Base-by-base conservation (phyloP, 2,329 filamentous ascomycete genomes). In the Kalaharituber pfeilii region DNA sequence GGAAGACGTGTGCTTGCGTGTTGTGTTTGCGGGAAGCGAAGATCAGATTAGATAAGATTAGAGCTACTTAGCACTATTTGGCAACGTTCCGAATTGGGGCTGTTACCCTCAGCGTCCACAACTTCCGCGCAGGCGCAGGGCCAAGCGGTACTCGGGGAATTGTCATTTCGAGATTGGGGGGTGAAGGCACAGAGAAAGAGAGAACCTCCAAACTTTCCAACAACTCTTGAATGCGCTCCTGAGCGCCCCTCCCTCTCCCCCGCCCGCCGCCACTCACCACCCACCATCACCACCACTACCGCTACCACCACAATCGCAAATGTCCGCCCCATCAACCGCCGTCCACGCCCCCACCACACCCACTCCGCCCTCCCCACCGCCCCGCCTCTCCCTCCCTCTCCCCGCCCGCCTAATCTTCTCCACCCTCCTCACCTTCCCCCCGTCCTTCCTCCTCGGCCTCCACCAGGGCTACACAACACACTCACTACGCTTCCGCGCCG, bases 401-500 rank as follows among this genome's bases (percentile, higher is more conserved):
- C 69, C 76, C 30, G 66, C 76, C 18, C 82, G 86, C 56, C 73
- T 91, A 33, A 74, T 82, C 30, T 71, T 83, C 51, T 80, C 81
- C 11, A 73, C 79, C 2, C 58, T 75, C 9, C 70, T 79, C 25
- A 79, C 82, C 5, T 84, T 84, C 61, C 63, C 77, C 3, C 71
- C 81, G n/a, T 86, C 86, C 53, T 74, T 84, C 65, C 71, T 71
- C 1, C 72, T 94, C 11, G 88, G 87, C 25, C 71, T 81, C 18
- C 74, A 79, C 5, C 79, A 87, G 54, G 86, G 86, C 24, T 81
- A 80, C 56, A 80, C 80, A 65, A 80, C 77, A 66, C 78, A 85
- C 0, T 81, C 84, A 51, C 74, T 94, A 55, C 82, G 84, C 36
- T 98, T 95, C 71, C 82, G 89, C 53, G 91, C 91, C 57, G 91